phyloP scores from a whole-genome alignment of 306 rosid genomes.

The Carpinus viminea region DNA sequence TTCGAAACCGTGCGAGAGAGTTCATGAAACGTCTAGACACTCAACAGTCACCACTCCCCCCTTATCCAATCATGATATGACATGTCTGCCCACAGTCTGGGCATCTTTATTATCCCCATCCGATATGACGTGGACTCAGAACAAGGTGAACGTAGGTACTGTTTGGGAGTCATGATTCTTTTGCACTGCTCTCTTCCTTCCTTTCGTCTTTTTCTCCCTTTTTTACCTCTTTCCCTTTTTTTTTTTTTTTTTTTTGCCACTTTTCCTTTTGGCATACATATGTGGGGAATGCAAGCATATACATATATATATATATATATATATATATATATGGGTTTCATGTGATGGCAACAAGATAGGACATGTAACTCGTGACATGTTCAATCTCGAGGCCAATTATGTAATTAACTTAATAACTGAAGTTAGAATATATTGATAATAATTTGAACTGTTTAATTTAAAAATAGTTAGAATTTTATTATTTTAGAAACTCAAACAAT shows the following conservation, averaged over 20 bases:
- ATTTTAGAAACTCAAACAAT: too few species aligned
- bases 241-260: not conserved
- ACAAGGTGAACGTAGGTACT: conserved; percentile 19
- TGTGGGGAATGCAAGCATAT: not conserved
- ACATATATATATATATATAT: too few species aligned
- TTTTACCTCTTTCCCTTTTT: not conserved
- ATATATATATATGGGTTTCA: too few species aligned
- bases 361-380: not conserved
- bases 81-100: conserved; percentile 2
- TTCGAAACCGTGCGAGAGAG: not conserved
- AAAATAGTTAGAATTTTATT: too few species aligned
- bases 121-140: not conserved
- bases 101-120: not conserved
- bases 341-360: not conserved
- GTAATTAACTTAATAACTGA: too few species aligned
- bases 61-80: conserved; percentile 36
- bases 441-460: too few species aligned
- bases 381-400: too few species aligned
- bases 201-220: not conserved
- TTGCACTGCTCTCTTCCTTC: not conserved
- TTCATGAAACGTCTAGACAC: conserved; percentile 2
- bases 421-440: too few species aligned
- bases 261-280: not conserved
- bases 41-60: not conserved
- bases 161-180: not conserved